Conservation (phyloP, 73 alveolate genomes). For the Chromera velia region DNA sequence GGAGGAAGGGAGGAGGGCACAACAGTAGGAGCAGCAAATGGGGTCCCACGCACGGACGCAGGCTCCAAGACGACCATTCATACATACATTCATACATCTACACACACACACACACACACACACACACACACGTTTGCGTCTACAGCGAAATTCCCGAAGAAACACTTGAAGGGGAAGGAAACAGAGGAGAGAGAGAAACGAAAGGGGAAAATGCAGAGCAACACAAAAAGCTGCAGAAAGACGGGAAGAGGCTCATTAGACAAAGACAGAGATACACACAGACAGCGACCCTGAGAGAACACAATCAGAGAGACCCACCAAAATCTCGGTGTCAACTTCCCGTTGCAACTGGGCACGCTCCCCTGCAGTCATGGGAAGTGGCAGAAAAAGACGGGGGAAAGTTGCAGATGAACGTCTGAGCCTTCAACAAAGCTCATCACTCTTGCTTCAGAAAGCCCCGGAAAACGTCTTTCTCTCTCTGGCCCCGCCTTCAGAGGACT, state of each 20-base stretch:
- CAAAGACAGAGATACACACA: too few species aligned
- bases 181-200: too few species aligned
- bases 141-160: background rate
- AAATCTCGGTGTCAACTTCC: background rate
- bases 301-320: background rate
- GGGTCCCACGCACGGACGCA: background rate
- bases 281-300: background rate
- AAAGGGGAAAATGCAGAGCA: too few species aligned
- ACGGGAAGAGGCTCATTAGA: too few species aligned
- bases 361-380: too few species aligned
- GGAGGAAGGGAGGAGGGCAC: background rate
- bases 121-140: background rate
- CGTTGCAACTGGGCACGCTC: too few species aligned
- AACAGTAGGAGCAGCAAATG: background rate
- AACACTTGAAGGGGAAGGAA: background rate
- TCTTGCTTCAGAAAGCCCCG: too few species aligned
- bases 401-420: too few species aligned
- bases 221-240: background rate
- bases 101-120: background rate
- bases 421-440: too few species aligned
- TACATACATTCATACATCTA: background rate
- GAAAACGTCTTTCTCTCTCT: too few species aligned
- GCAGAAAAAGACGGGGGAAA: too few species aligned
- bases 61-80: background rate
- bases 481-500: too few species aligned